Percentiles rank a stretch among this genome's conserved stretches.
These are phyloP conservation scores for Stipa capillata DNA, from an alignment of 176 grass and related monocot species.

Conservation along the genomic window DNA sequence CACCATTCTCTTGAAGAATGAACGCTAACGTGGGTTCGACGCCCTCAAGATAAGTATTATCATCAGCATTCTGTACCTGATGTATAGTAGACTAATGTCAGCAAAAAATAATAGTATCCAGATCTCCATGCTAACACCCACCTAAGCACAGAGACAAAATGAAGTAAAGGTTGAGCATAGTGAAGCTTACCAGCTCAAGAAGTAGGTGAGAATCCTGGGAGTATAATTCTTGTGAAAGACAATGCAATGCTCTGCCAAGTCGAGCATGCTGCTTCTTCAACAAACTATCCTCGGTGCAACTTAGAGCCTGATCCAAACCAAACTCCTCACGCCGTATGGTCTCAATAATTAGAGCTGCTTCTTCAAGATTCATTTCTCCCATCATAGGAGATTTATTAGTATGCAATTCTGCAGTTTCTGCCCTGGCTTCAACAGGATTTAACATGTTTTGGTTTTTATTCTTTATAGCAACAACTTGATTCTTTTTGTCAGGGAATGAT, in stretches of 20 bases:
- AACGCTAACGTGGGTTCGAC: constrained; percentile 88
- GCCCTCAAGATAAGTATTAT: constrained; percentile 72
- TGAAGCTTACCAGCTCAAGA: constrained; percentile 80
- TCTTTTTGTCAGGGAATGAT: constrained; percentile 10
- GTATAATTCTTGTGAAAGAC: constrained; percentile 93
- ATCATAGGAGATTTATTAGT: constrained; percentile 5
- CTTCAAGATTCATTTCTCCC: constrained; percentile 33
- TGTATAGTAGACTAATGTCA: constrained; percentile 25
- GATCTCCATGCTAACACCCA: neutral
- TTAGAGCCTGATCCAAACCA: constrained; percentile 69
- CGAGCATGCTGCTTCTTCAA: constrained; percentile 93
- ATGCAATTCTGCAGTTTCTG: constrained; percentile 17
- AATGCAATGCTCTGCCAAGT: constrained; percentile 96
- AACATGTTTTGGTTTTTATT: constrained; percentile 16
- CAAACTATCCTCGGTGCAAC: constrained; percentile 50
- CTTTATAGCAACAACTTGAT: constrained; percentile 11
- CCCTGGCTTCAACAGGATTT: neutral
- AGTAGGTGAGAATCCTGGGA: constrained; percentile 97
- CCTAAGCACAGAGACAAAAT: constrained; percentile 4
- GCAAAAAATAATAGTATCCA: constrained; percentile 19
- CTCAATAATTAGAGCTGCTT: constrained; percentile 65
- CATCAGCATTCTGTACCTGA: constrained; percentile 96
- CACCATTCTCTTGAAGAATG: constrained; percentile 81
- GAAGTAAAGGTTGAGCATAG: neutral
- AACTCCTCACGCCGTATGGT: constrained; percentile 88